Conservation (phyloP, 148 eudicot species). For the Rhododendron vialii region DNA sequence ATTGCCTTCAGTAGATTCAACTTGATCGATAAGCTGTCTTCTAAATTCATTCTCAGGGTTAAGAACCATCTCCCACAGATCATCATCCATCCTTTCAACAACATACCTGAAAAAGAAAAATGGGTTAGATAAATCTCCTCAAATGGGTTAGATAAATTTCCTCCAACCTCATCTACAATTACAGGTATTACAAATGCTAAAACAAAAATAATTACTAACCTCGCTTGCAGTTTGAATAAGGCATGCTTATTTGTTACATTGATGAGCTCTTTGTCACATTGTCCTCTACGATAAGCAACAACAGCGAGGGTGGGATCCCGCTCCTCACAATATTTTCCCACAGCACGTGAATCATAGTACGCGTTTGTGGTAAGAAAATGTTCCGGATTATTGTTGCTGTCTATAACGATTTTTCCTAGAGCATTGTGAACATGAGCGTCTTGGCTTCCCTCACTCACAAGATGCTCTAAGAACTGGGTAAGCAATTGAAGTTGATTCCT, state of each 20-base stretch:
- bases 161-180: background rate
- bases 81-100: background rate
- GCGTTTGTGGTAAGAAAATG: background rate
- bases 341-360: background rate
- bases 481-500: background rate
- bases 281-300: background rate
- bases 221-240: background rate
- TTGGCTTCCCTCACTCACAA: background rate
- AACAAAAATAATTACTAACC: background rate
- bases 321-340: background rate
- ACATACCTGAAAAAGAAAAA: background rate
- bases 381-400: background rate
- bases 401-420: background rate
- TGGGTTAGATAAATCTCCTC: background rate
- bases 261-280: background rate
- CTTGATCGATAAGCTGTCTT: background rate
- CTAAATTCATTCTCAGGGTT: background rate
- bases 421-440: background rate
- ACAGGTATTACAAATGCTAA: background rate
- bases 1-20: background rate
- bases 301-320: background rate
- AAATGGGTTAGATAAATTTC: background rate
- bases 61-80: background rate
- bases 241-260: background rate
- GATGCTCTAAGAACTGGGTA: background rate